phyloP scores from a whole-genome alignment of 176 grass and related monocot genomes.

The Paspalum vaginatum region DNA sequence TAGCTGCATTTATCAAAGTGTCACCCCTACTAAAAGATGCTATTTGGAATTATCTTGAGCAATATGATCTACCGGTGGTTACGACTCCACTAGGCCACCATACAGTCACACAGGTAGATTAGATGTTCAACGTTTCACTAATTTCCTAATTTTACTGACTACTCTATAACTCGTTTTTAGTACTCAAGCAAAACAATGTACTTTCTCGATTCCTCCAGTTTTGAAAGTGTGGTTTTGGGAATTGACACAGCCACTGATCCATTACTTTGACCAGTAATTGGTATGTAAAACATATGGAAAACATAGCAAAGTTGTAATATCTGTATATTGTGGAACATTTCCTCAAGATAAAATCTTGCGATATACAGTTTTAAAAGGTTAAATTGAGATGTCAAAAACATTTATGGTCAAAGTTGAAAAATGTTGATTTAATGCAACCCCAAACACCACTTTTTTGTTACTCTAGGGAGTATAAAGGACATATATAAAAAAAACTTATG shows the following conservation, averaged over 20 bases:
- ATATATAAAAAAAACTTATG: not conserved
- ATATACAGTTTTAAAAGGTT: not conserved
- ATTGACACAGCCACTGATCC: not conserved
- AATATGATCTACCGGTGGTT: constrained; percentile 95
- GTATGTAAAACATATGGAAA: not conserved
- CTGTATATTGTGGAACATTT: not conserved
- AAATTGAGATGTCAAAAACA: not conserved
- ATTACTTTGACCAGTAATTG: not conserved
- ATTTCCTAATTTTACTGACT: not conserved
- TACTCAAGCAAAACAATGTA: constrained; percentile 17
- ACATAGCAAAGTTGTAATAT: not conserved
- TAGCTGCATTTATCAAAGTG: constrained; percentile 91
- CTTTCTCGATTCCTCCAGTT: not conserved
- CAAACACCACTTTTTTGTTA: not conserved
- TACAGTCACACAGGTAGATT: constrained; percentile 63
- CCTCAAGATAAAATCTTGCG: not conserved
- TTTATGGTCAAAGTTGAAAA: constrained; percentile 1
- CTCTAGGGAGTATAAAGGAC: not conserved
- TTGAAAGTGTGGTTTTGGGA: not conserved
- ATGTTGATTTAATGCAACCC: not conserved
- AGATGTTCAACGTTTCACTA: constrained; percentile 14
- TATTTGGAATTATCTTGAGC: constrained; percentile 95
- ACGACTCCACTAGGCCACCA: constrained; percentile 54
- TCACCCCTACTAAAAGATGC: constrained; percentile 79
- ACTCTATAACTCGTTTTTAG: constrained; percentile 4